Percentiles rank a stretch among this genome's conserved stretches.
Conservation (phyloP, 306 rosid genomes). For the Glycine tomentella region DNA sequence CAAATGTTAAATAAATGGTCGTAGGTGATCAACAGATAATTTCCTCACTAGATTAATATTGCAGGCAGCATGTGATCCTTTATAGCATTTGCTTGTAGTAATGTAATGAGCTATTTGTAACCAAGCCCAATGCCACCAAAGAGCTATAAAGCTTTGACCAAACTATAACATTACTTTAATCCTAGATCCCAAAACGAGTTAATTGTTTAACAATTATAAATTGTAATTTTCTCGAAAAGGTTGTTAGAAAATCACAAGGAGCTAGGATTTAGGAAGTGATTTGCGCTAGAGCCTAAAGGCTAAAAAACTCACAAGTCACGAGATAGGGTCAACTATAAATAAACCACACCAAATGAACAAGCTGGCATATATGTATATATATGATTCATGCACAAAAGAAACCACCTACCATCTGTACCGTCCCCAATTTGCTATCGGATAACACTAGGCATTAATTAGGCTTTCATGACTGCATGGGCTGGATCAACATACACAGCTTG, state of each 20-base stretch:
- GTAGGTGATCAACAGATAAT: conserved; percentile 8
- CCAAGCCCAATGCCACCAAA: conserved; percentile 13
- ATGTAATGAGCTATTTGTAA: neutral
- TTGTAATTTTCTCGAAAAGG: neutral
- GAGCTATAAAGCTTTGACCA: conserved; percentile 33
- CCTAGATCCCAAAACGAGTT: conserved; percentile 33
- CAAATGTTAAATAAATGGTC: neutral
- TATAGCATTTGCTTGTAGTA: neutral
- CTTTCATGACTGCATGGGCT: conserved; percentile 41
- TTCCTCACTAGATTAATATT: conserved; percentile 8
- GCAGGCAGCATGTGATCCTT: conserved; percentile 37
- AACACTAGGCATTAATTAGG: conserved; percentile 45
- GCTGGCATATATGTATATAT: conserved; percentile 52
- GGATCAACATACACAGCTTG: conserved; percentile 40
- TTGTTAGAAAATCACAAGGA: conserved; percentile 11
- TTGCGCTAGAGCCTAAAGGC: neutral
- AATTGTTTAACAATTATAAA: conserved; percentile 19
- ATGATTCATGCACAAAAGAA: conserved; percentile 34
- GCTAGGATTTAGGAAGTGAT: conserved; percentile 5
- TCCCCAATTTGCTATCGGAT: conserved; percentile 40
- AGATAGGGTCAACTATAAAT: conserved; percentile 46
- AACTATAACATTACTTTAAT: conserved; percentile 28
- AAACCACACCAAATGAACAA: conserved; percentile 45
- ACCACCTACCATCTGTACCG: conserved; percentile 49
- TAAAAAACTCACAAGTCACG: neutral